Conservation (phyloP, 2,329 filamentous ascomycete genomes). For the Aspergillus versicolor region DNA sequence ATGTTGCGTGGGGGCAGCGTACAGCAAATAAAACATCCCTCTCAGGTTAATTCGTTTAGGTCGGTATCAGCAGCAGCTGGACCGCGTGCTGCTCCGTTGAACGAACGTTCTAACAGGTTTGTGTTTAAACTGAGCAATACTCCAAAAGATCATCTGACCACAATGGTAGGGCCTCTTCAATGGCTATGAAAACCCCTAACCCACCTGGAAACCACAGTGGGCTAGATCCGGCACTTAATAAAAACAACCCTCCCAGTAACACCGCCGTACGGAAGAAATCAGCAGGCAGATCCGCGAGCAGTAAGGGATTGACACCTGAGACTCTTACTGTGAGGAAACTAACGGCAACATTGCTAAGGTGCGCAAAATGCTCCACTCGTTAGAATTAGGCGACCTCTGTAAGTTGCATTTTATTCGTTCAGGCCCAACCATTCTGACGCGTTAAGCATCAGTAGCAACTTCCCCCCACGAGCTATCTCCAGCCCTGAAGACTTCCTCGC, state of each 20-base stretch:
- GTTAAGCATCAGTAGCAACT: slow-evolving; percentile 8
- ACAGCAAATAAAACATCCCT: neutral
- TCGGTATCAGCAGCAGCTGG: neutral
- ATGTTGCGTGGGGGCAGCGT: slow-evolving; percentile 15
- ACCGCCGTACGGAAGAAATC: neutral
- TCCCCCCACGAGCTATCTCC: slow-evolving; percentile 11
- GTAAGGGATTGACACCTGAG: slow-evolving; percentile 2
- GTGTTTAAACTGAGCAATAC: neutral
- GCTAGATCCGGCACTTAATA: slow-evolving; percentile 23
- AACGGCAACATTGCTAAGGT: neutral
- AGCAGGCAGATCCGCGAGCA: neutral
- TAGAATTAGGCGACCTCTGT: slow-evolving; percentile 21
- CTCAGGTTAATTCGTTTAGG: neutral
- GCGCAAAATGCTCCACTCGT: slow-evolving; percentile 4
- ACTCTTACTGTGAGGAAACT: slow-evolving; percentile 1
- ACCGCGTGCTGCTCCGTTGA: neutral
- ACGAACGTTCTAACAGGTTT: neutral
- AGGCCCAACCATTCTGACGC: neutral
- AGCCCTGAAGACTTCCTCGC: slow-evolving; percentile 18
- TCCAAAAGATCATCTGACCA: neutral
- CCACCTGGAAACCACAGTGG: neutral
- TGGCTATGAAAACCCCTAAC: neutral
- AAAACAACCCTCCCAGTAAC: slow-evolving; percentile 3
- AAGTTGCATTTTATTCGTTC: slow-evolving; percentile 11
- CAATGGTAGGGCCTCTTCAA: slow-evolving; percentile 8